Evolutionary conservation across 495 filamentous ascomycete species (phyloP), one percentile per base, ranked within the genome.

Genomic region (Xylaria longipes): DNA sequence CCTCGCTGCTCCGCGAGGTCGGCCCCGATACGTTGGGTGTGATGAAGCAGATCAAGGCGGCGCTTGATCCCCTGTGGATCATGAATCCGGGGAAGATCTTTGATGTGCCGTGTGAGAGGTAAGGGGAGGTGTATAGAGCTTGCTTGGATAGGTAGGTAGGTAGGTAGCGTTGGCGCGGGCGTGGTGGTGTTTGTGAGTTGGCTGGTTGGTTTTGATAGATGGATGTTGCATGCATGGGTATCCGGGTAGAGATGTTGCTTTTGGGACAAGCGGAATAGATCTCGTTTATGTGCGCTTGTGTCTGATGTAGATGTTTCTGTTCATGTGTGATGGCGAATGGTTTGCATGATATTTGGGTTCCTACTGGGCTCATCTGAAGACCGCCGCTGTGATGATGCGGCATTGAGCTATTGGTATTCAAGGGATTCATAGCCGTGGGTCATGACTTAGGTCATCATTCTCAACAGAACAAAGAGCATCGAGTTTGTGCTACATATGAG

Each of bases 51-150:
- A 90, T 98, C 80, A 97, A 97, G 83, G 77, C 82, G 1, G 89
- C 93, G n/a, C 82, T 98, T 63, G 95, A 98, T 84, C 95, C 95
- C 1, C 78, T 91, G 54, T 97, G 94, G 93, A 89, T 97, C 56
- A 87, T 97, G 89, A 97, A 97, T 72, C 94, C 94, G 3, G 94
- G 93, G 5, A 97, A 97, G 82, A 95, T 97, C 52, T 92, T 96
- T 76, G 93, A 96, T 74, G 60, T 86, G 29, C 82, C 84, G 11
- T 72, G 57, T 71, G 65, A 73, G 71, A 35, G 52, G 15, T 56
- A 11, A 33, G 22, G 0, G 8, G 12, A 7, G 33, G 46, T 11
- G n/a, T 3, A 39, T 39, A 1, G 46, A 22, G 46, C 6, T 50
- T 25, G 20, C 45, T 65, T 46, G 57, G 57, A 35, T 62, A 27